Evolutionary conservation across 2,329 filamentous ascomycete species (phyloP).

Genomic region (Aspergillus bombycis): DNA sequence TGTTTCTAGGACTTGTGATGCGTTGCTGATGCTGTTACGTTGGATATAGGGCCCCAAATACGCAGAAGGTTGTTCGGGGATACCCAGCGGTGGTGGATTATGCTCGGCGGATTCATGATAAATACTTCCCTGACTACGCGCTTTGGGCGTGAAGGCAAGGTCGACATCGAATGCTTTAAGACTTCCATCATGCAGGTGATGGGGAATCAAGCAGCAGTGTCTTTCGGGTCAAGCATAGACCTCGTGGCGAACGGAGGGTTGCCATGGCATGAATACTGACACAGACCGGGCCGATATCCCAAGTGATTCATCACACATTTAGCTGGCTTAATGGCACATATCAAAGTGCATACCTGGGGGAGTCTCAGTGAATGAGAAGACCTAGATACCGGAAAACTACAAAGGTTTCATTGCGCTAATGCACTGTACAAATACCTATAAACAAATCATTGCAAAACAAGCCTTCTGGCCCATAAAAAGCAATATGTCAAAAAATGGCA

Average conservation of each 20-base stretch:
- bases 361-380: neutral
- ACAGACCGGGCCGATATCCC: neutral
- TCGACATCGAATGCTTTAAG: neutral
- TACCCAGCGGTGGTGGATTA: constrained; percentile 60
- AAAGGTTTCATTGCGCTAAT: constrained; percentile 20
- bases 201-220: neutral
- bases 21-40: constrained; percentile 9
- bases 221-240: neutral
- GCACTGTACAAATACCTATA: constrained; percentile 28
- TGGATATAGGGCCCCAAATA: constrained; percentile 50
- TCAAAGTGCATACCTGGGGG: neutral
- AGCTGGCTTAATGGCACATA: neutral
- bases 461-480: constrained; percentile 27
- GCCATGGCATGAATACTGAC: neutral
- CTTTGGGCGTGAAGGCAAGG: constrained; percentile 28
- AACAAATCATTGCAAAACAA: constrained; percentile 32
- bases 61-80: constrained; percentile 47
- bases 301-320: neutral
- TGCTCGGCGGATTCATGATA: constrained; percentile 57
- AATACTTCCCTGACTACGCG: constrained; percentile 63
- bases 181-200: neutral
- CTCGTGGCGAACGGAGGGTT: neutral
- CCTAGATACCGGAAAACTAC: neutral
- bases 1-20: neutral
- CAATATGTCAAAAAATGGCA: constrained; percentile 32